Conservation (phyloP, 148 eudicot species). For the Vaccinium myrtillus region DNA sequence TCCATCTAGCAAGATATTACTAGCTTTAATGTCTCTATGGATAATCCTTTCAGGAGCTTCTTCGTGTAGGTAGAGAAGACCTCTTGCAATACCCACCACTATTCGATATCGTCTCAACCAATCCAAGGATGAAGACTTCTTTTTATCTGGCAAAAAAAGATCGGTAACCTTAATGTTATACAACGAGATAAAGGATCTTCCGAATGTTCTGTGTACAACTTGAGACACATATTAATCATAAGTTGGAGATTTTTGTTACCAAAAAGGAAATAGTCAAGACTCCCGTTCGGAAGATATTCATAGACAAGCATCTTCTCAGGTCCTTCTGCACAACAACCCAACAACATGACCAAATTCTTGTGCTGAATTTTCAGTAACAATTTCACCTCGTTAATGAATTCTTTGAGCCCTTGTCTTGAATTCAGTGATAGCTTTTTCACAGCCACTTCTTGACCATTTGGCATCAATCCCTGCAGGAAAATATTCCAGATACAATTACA, state of each 20-base stretch:
- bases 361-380: slow-evolving; percentile 67
- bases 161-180: neutral
- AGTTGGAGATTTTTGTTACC: slow-evolving; percentile 33
- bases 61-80: slow-evolving; percentile 82
- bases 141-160: slow-evolving; percentile 40
- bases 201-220: neutral
- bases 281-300: slow-evolving; percentile 81
- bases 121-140: slow-evolving; percentile 46
- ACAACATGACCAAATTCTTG: slow-evolving; percentile 66
- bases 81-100: slow-evolving; percentile 61
- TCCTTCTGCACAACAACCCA: slow-evolving; percentile 85
- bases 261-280: slow-evolving; percentile 83
- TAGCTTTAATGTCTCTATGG: slow-evolving; percentile 86
- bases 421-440: slow-evolving; percentile 69
- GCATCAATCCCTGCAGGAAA: slow-evolving; percentile 66
- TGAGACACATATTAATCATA: neutral
- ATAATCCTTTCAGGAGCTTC: slow-evolving; percentile 84
- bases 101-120: slow-evolving; percentile 67
- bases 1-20: slow-evolving; percentile 82
- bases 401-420: slow-evolving; percentile 68
- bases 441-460: slow-evolving; percentile 76
- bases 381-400: slow-evolving; percentile 84
- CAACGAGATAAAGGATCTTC: neutral
- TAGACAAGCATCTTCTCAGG: slow-evolving; percentile 92
- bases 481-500: neutral